These are phyloP conservation scores for Talaromyces liani DNA, from an alignment of 495 filamentous ascomycete species.

Conservation along the genomic window DNA sequence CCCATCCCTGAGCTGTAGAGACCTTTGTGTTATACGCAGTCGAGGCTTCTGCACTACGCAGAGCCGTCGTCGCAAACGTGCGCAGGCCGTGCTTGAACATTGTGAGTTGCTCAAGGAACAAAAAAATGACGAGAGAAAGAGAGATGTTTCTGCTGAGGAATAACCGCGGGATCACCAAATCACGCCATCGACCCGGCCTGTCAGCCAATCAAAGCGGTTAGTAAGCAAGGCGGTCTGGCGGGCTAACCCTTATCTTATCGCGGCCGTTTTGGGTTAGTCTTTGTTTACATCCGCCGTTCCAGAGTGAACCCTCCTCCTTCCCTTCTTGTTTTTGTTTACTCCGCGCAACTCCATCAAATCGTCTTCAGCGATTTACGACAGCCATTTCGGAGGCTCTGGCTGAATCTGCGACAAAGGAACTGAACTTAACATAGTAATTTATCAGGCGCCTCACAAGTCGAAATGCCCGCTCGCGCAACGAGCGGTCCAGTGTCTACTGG, in stretches of 20 bases:
- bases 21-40: slow-evolving; percentile 56
- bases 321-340: slow-evolving; percentile 10
- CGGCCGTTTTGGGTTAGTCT: slow-evolving; percentile 37
- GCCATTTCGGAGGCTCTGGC: neutral
- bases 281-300: slow-evolving; percentile 32
- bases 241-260: slow-evolving; percentile 29
- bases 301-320: slow-evolving; percentile 16
- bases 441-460: slow-evolving; percentile 12
- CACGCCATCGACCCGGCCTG: slow-evolving; percentile 6
- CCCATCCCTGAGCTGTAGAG: slow-evolving; percentile 75
- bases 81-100: slow-evolving; percentile 55
- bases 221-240: slow-evolving; percentile 12
- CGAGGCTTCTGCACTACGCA: slow-evolving; percentile 45
- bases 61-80: slow-evolving; percentile 47
- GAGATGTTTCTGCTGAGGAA: neutral
- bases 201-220: slow-evolving; percentile 15
- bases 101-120: slow-evolving; percentile 6
- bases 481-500: slow-evolving; percentile 47
- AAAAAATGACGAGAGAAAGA: neutral
- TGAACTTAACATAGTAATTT: neutral
- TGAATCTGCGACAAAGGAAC: neutral
- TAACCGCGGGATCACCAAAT: slow-evolving; percentile 1
- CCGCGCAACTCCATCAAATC: neutral
- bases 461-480: slow-evolving; percentile 57
- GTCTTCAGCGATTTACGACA: neutral